A percentile compares a stretch with the other conserved stretches of the same genome.
Evolutionary conservation across 2,329 filamentous ascomycete species (phyloP).

Genomic region (Xylaria arbuscula): DNA sequence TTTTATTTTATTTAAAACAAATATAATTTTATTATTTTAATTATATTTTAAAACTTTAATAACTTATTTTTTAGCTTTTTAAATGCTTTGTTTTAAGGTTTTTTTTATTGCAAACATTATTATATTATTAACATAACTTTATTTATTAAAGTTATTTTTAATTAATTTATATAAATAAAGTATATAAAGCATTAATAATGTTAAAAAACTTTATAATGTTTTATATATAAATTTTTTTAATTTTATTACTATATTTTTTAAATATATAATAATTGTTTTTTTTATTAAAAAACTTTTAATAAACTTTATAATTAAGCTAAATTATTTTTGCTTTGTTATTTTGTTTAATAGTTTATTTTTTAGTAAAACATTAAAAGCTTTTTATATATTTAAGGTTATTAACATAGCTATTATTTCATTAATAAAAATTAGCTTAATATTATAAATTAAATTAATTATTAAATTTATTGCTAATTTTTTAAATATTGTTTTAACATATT

Average conservation of each 20-base stretch:
- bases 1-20: constrained; percentile 22
- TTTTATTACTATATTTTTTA: constrained; percentile 17
- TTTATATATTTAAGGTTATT: constrained; percentile 25
- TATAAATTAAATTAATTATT: constrained; percentile 21
- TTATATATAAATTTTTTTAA: constrained; percentile 15
- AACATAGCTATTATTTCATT: constrained; percentile 20
- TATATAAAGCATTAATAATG: constrained; percentile 29
- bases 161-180: constrained; percentile 26
- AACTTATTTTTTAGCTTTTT: constrained; percentile 15
- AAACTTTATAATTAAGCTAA: constrained; percentile 3
- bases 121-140: constrained; percentile 17
- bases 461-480: constrained; percentile 24
- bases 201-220: constrained; percentile 21
- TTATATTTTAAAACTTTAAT: constrained; percentile 22
- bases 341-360: constrained; percentile 21
- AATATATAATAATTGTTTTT: constrained; percentile 18
- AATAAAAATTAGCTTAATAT: constrained; percentile 17
- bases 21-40: constrained; percentile 12
- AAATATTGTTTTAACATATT: constrained; percentile 5
- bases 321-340: constrained; percentile 17
- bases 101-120: constrained; percentile 14
- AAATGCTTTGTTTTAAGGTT: constrained; percentile 16
- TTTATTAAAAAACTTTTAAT: constrained; percentile 27
- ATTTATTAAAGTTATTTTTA: constrained; percentile 5
- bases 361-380: constrained; percentile 18